Percentiles rank a stretch among this genome's conserved stretches.
Evolutionary conservation across 2,329 filamentous ascomycete genomes (phyloP).

Genomic region (Ceratocystis destructans): DNA sequence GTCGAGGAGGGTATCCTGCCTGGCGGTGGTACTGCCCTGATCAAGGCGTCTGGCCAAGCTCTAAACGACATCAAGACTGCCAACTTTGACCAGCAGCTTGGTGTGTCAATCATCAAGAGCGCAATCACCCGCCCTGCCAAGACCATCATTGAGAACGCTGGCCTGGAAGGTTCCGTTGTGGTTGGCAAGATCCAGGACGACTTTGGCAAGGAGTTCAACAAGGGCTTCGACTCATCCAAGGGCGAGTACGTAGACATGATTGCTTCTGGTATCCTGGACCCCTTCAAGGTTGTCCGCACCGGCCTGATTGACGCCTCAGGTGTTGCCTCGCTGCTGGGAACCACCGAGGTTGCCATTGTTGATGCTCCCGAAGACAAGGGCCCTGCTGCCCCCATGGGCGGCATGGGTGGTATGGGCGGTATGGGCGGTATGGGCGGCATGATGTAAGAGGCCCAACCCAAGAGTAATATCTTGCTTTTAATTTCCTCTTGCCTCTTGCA

Average conservation of each 20-base stretch:
- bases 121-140: conserved; percentile 92
- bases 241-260: conserved; percentile 99
- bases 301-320: conserved; percentile 88
- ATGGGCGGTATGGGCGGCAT: conserved; percentile 45
- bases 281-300: conserved; percentile 97
- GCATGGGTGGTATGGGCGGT: conserved; percentile 54
- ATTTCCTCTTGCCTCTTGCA: conserved; percentile 2
- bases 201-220: conserved; percentile 86
- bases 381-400: conserved; percentile 47
- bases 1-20: conserved; percentile 99
- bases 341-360: conserved; percentile 94
- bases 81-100: conserved; percentile 99
- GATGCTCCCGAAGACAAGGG: conserved; percentile 92
- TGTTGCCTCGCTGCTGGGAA: conserved; percentile 91
- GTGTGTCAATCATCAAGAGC: conserved; percentile 93
- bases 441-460: conserved; percentile 33
- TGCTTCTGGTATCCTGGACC: conserved; percentile 86
- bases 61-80: conserved; percentile 66
- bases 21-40: conserved; percentile 91
- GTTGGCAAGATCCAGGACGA: conserved; percentile 98
- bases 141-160: conserved; percentile 95
- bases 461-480: conserved; percentile 7
- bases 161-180: conserved; percentile 86
- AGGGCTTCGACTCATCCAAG: conserved; percentile 90
- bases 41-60: conserved; percentile 90